These are phyloP conservation scores for Tetraselmis chui DNA, from an alignment of 139 green algal genomes.

Conservation along the genomic window DNA sequence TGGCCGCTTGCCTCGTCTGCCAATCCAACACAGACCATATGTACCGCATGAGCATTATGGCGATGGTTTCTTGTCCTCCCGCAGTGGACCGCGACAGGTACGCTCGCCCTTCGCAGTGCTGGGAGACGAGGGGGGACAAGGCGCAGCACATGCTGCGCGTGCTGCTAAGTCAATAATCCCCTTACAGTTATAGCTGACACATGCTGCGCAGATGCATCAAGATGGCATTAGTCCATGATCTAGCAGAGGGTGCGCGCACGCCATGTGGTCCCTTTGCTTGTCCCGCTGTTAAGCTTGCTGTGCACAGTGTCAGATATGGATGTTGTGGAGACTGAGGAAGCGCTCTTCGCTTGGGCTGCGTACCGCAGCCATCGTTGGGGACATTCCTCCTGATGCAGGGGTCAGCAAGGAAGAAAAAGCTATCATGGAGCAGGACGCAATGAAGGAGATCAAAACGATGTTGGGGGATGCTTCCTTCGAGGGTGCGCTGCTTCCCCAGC, in stretches of 20 bases:
- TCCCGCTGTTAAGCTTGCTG: constrained; percentile 8
- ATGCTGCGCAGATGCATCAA: constrained; percentile 61
- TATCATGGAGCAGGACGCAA: constrained; percentile 55
- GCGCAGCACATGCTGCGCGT: too few species aligned
- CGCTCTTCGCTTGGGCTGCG: neutral
- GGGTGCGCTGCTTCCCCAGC: constrained; percentile 16
- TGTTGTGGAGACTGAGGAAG: neutral
- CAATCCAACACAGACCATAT: constrained; percentile 68
- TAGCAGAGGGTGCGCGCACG: constrained; percentile 63
- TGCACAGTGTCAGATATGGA: neutral
- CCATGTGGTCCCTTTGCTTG: too few species aligned
- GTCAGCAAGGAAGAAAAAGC: constrained; percentile 79
- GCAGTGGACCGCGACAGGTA: constrained; percentile 44
- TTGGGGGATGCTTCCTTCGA: constrained; percentile 48
- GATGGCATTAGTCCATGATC: constrained; percentile 86
- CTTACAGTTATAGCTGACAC: too few species aligned
- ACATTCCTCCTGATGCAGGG: constrained; percentile 77
- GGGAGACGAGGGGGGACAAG: too few species aligned
- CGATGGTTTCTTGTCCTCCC: constrained; percentile 45
- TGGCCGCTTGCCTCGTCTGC: neutral
- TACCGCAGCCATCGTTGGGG: constrained; percentile 72
- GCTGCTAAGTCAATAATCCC: too few species aligned
- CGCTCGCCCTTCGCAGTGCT: too few species aligned
- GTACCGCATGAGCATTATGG: constrained; percentile 92
- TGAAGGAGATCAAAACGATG: constrained; percentile 60